Percentiles rank a stretch among this genome's conserved stretches.
These are phyloP conservation scores for Suillus plorans DNA, from an alignment of 768 basidiomycete species.

Conservation along the genomic window DNA sequence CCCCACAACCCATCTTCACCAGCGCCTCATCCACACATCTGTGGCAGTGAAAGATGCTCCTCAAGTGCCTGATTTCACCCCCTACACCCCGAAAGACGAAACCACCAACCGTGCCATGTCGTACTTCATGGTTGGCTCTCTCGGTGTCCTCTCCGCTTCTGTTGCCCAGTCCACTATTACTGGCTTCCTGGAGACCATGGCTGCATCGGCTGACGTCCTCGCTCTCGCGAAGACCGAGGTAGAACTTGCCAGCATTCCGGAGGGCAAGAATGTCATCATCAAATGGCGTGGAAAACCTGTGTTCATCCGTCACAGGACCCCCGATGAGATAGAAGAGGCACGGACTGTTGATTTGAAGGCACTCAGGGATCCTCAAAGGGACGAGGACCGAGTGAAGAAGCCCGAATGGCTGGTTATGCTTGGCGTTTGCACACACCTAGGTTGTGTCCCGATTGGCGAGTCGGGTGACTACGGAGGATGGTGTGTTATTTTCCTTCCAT, in stretches of 20 bases:
- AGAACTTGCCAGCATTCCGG: conserved; percentile 84
- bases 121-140: conserved; percentile 88
- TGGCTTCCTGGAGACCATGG: conserved; percentile 94
- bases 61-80: conserved; percentile 85
- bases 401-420: conserved; percentile 96
- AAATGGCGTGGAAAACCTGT: conserved; percentile 99
- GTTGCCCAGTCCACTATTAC: conserved; percentile 92
- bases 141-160: conserved; percentile 92
- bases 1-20: conserved; percentile 55
- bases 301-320: conserved; percentile 95
- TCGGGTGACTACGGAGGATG: conserved; percentile 97
- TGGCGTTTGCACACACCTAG: conserved; percentile 95
- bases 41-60: conserved; percentile 66
- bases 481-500: conserved; percentile 44
- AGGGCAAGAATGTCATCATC: conserved; percentile 96
- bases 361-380: conserved; percentile 89
- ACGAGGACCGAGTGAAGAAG: conserved; percentile 86
- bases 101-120: conserved; percentile 72
- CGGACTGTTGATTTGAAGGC: conserved; percentile 79
- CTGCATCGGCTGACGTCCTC: conserved; percentile 96
- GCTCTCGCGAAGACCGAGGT: conserved; percentile 98
- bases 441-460: conserved; percentile 98
- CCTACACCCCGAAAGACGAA: conserved; percentile 72
- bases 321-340: conserved; percentile 91
- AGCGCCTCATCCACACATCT: conserved; percentile 79